phyloP scores from a whole-genome alignment of 306 rosid species.

The Datisca glomerata region DNA sequence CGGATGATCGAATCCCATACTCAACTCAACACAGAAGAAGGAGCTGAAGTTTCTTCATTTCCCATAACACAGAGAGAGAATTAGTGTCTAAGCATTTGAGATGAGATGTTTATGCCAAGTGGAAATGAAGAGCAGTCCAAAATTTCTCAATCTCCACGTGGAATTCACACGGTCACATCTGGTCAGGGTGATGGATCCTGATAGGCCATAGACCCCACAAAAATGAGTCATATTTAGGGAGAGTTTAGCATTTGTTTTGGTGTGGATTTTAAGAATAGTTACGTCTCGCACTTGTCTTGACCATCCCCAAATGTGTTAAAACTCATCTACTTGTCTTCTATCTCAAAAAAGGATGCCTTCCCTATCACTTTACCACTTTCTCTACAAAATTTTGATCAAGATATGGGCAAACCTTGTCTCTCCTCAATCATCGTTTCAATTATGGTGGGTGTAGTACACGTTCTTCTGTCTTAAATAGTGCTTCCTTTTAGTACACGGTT shows the following conservation, averaged over 20 bases:
- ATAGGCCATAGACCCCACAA: conserved; percentile 16
- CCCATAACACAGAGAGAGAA: too few species aligned
- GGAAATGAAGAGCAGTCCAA: too few species aligned
- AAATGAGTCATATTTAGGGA: conserved; percentile 20
- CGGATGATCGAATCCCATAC: too few species aligned
- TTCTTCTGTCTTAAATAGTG: conserved; percentile 6
- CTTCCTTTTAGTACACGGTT: conserved; percentile 6
- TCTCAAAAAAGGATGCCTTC: conserved; percentile 51
- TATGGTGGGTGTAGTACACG: conserved; percentile 13
- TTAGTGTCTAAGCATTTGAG: too few species aligned
- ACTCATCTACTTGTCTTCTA: conserved; percentile 24
- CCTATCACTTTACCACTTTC: conserved; percentile 7
- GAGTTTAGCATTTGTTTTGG: conserved; percentile 28
- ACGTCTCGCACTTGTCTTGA: conserved; percentile 8
- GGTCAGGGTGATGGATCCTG: conserved; percentile 18
- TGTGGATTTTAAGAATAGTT: conserved; percentile 12
- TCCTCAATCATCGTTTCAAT: conserved; percentile 18
- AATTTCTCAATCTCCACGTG: conserved; percentile 28
- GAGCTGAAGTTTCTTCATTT: too few species aligned
- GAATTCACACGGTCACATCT: conserved; percentile 34
- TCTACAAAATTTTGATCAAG: conserved; percentile 20
- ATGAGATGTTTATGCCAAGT: too few species aligned
- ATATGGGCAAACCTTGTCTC: conserved; percentile 17
- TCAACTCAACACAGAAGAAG: too few species aligned
- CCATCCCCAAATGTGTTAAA: conserved; percentile 8